Conservation (phyloP, 495 filamentous ascomycete species). For the Beverwykella pulmonaria region DNA sequence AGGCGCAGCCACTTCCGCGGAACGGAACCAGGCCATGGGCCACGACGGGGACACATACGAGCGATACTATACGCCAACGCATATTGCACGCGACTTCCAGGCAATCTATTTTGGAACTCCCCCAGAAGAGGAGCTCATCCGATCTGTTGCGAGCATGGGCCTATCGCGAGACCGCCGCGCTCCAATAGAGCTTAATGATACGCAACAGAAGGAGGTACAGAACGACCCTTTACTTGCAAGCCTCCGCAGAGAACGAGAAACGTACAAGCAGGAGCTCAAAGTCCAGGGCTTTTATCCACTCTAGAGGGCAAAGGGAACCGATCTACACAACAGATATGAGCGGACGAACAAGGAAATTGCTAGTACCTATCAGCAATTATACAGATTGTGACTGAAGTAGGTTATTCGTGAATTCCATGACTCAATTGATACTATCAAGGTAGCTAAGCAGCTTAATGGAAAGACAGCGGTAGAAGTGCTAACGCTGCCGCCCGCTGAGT, state of each 20-base stretch:
- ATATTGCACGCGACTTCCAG: constrained; percentile 24
- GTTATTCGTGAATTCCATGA: constrained; percentile 31
- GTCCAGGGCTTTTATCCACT: constrained; percentile 23
- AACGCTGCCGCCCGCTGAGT: constrained; percentile 22
- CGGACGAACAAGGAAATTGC: constrained; percentile 11
- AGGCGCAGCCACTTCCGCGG: constrained; percentile 8
- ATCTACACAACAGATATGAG: constrained; percentile 23
- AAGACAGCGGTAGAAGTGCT: constrained; percentile 22
- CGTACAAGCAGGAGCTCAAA: constrained; percentile 18
- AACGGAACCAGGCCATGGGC: constrained; percentile 30
- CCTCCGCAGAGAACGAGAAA: constrained; percentile 15
- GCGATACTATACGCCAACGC: constrained; percentile 29
- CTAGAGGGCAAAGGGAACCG: constrained; percentile 13
- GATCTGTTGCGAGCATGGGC: constrained; percentile 22
- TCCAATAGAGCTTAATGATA: constrained; percentile 19
- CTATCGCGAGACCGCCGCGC: constrained; percentile 22
- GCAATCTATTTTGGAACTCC: constrained; percentile 30
- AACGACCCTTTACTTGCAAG: constrained; percentile 17
- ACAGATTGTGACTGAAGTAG: constrained; percentile 8
- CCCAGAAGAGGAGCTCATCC: constrained; percentile 23
- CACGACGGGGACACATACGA: constrained; percentile 17
- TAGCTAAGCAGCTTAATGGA: constrained; percentile 28
- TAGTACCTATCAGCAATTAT: constrained; percentile 19
- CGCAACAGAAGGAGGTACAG: constrained; percentile 13
- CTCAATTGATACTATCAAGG: constrained; percentile 26